A percentile compares a stretch with the other conserved stretches of the same genome.
Evolutionary conservation across 2,329 filamentous ascomycete species (phyloP).

Genomic region (Aspergillus sp.): DNA sequence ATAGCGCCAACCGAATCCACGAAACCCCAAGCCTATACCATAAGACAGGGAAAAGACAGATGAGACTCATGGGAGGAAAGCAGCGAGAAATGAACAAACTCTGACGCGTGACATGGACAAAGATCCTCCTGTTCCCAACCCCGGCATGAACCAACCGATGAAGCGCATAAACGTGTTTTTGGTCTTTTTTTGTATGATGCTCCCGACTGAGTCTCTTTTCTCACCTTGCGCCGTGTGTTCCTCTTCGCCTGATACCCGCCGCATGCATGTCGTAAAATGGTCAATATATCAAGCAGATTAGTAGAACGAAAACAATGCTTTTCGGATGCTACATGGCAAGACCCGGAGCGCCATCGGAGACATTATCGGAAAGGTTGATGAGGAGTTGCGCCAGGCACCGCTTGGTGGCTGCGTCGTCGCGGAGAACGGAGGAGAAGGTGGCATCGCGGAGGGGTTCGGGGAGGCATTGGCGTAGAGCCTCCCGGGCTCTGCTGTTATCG

Average conservation of each 20-base stretch:
- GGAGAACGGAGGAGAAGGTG: slow-evolving; percentile 90
- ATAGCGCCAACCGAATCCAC: slow-evolving; percentile 29
- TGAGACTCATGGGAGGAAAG: slow-evolving; percentile 5
- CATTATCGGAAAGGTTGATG: slow-evolving; percentile 90
- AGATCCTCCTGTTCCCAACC: slow-evolving; percentile 13
- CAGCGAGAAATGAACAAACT: slow-evolving; percentile 9
- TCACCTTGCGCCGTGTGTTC: slow-evolving; percentile 30
- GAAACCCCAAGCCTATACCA: slow-evolving; percentile 21
- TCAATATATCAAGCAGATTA: slow-evolving; percentile 24
- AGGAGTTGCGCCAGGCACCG: slow-evolving; percentile 93
- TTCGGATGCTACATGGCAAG: slow-evolving; percentile 31
- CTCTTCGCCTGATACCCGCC: slow-evolving; percentile 32
- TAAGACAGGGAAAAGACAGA: slow-evolving; percentile 10
- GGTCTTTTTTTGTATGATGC: slow-evolving; percentile 4
- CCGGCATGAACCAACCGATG: slow-evolving; percentile 9
- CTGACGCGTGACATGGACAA: slow-evolving; percentile 8
- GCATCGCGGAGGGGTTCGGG: slow-evolving; percentile 97
- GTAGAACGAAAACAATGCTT: slow-evolving; percentile 23
- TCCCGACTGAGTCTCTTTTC: slow-evolving; percentile 4
- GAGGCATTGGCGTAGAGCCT: slow-evolving; percentile 89
- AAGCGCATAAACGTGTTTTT: slow-evolving; percentile 4
- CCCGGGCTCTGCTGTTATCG: slow-evolving; percentile 89
- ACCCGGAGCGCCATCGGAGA: slow-evolving; percentile 45
- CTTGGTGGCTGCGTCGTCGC: slow-evolving; percentile 95
- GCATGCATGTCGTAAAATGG: slow-evolving; percentile 34